Evolutionary conservation across 2,329 filamentous ascomycete genomes (phyloP).

Genomic region (Colletotrichum chlorophyti): DNA sequence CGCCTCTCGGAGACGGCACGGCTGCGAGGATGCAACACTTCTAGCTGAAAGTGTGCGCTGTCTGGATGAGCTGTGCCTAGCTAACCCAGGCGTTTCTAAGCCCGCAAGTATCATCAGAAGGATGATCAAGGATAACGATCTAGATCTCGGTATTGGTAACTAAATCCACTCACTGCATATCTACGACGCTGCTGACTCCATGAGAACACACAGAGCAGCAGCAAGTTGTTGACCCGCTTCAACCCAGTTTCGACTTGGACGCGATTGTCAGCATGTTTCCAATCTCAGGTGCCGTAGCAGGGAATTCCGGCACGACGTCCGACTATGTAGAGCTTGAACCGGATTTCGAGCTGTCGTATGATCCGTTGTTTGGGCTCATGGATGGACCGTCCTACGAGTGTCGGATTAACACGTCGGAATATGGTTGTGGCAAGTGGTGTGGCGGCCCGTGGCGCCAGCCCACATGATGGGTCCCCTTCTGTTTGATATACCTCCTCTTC

Average conservation of each 20-base stretch:
- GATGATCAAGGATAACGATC: background rate
- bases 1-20: constrained; percentile 32
- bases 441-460: too few relatives aligned
- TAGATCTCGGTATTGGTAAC: background rate
- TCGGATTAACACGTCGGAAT: too few relatives aligned
- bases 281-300: too few relatives aligned
- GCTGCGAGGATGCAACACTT: constrained; percentile 33
- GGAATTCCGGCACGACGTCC: too few relatives aligned
- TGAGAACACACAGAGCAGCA: background rate
- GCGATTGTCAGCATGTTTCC: background rate
- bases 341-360: background rate
- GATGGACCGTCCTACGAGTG: too few relatives aligned
- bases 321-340: background rate
- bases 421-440: too few relatives aligned
- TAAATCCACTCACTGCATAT: too few relatives aligned
- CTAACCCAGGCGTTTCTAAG: constrained; percentile 33
- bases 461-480: too few relatives aligned
- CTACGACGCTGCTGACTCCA: background rate
- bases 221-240: background rate
- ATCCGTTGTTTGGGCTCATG: background rate
- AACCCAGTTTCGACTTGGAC: background rate
- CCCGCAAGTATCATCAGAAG: background rate
- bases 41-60: constrained; percentile 37
- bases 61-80: constrained; percentile 40
- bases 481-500: too few relatives aligned